Evolutionary conservation across 2,329 filamentous ascomycete species (phyloP), one percentile per base, ranked within the genome.

Genomic region (Cercospora citrullina): DNA sequence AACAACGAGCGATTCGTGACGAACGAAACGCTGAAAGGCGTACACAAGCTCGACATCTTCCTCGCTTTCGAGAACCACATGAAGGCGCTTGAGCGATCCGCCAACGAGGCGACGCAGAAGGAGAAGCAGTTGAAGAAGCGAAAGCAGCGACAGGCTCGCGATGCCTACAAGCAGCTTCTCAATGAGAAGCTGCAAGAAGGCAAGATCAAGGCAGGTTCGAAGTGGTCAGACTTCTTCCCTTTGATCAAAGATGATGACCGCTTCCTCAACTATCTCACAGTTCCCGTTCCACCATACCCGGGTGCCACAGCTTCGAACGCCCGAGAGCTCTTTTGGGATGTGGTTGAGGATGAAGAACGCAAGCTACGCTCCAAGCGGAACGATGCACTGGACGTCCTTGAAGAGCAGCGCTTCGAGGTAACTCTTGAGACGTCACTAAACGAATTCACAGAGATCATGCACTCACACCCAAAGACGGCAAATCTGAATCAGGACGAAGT

Each of bases 51-150:
- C 81, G 95, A 99, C 80, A 88, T 98, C 78, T 86, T 99, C 82
- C 93, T 89, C 76, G 91, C 91, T 68, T 99, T 98, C 80, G 93
- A 98, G 82, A 93, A 91, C 76, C 94, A 98, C 78, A 95, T 98
- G 84, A 97, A 96, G 81, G 87, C 90, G 67, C 86, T 98, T 72
- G 95, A 99, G 81, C 91, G 93, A 69, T 88, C 89, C 63, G 94
- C 96, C 82, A 98, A 98, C 80, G 93, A 97, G 77, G 87, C 90
- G 59, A 90, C 92, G 71, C 95, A 99, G 80, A 89, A 92, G 73
- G 90, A 95, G 75, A 97, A 96, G 83, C 90, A 90, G 69, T 86
- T 87, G 74, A 94, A 91, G 80, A 87, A 89, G 65, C 89, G 95
- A 68, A 87, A 90, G 72, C 93, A 97, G 78, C 92, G 95, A 71